Conservation (phyloP, 1,284 basidiomycete species). For the Inonotus obliquus region DNA sequence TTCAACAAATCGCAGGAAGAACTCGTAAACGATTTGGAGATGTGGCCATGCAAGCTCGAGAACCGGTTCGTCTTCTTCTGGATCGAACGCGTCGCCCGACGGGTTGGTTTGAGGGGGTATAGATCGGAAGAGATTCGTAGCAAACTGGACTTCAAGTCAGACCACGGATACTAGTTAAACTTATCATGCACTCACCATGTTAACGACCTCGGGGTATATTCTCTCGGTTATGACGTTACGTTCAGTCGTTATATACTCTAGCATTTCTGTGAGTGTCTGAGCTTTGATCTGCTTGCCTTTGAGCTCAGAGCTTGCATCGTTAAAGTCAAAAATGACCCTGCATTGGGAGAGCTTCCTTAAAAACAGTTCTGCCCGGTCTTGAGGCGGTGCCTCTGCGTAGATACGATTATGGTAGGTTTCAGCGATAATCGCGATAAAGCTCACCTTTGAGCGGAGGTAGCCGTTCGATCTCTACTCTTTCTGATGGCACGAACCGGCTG, state of each 20-base stretch:
- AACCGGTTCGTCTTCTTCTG: conserved; percentile 99
- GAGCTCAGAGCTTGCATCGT: conserved; percentile 93
- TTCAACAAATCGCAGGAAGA: conserved; percentile 99
- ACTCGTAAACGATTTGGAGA: conserved; percentile 99
- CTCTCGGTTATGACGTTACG: conserved; percentile 95
- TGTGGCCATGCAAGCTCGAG: conserved; percentile 99
- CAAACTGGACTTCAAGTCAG: conserved; percentile 57
- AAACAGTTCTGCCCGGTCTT: conserved; percentile 89
- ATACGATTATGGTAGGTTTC: conserved; percentile 18
- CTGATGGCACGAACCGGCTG: conserved; percentile 93
- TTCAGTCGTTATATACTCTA: conserved; percentile 98
- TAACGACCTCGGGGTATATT: conserved; percentile 98
- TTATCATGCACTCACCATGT: conserved; percentile 68
- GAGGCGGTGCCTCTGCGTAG: conserved; percentile 77
- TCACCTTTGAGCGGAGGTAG: conserved; percentile 91
- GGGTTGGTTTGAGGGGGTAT: conserved; percentile 99
- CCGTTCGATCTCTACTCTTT: conserved; percentile 95
- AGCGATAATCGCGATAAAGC: conserved; percentile 22
- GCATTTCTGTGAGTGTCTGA: conserved; percentile 96
- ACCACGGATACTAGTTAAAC: conserved; percentile 14
- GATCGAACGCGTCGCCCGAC: conserved; percentile 96
- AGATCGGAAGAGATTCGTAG: conserved; percentile 96
- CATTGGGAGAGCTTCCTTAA: conserved; percentile 95
- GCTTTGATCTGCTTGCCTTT: conserved; percentile 99
- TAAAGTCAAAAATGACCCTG: conserved; percentile 97